Base-by-base conservation (phyloP, 2,329 filamentous ascomycete genomes). In the Calonectria fujianensis region DNA sequence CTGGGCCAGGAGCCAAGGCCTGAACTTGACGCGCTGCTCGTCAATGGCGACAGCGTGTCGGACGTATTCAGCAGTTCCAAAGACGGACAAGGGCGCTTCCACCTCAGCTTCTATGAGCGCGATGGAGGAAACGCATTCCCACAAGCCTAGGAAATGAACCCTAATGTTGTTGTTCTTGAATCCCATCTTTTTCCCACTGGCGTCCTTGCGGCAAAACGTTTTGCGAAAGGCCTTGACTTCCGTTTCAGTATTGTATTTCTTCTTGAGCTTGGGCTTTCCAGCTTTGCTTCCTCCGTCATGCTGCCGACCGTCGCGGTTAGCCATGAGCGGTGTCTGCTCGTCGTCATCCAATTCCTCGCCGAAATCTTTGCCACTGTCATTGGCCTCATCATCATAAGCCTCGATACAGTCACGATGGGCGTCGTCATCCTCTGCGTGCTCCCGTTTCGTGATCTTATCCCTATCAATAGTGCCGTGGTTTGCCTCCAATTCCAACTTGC, bases 1-100 rank as follows among this genome's bases (percentile, higher is more conserved):
- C 70, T 87, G 86, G 0, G 84, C 82, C 4, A 90, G 83, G 1
- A 90, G 83, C 0, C 88, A 88, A 0, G 88, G 85, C 78, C 89
- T 90, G 84, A 91, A 91, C 79, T 91, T 91, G 73, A 89, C 86
- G 6, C 89, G 87, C 0, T 89, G 85, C 78, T 91, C 89, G 74
- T 91, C 88, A 18, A 90, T 85, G 6, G 88, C 86, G 4, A 90
- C 88, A 1, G 89, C 89, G 69, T 91, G 89, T 2, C 89, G 86
- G 32, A 90, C 86, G 66, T 86, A 85, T 9, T 83, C 77, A 1
- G 89, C 88, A 4, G 87, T 87, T 2, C 87, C 84, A 39, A 78
- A 79, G 0, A 85, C 84, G 0, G 84, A 82, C 2, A 85, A 82
- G 4, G 86, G 86, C 31, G 84, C 80, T 24, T 81, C 84, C 35